Base-by-base conservation (phyloP, 2,329 filamentous ascomycete genomes). In the Aureobasidium subglaciale region DNA sequence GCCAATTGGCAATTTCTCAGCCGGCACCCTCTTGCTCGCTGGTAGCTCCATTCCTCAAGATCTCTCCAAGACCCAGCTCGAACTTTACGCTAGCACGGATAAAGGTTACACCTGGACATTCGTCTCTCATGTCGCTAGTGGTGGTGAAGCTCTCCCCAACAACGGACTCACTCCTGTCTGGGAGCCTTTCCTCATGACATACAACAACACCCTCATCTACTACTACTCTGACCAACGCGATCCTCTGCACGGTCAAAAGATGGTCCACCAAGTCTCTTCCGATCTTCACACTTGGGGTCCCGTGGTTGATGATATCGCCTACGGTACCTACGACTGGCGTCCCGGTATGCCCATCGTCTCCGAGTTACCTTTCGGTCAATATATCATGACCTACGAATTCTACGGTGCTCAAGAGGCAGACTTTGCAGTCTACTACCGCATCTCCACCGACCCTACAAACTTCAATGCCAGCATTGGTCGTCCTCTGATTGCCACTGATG, bases 201-300 rank as follows among this genome's bases (percentile, higher is more conserved):
- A 83, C 65, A 70, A 85, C 56, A 75, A 79, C 53, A 73, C 80
- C 50, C 70, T 88, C 16, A 77, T 88, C 32, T 73, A 78, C 62
- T 88, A 86, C 73, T 88, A 88, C 71, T 83, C 84, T 1, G 86
- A 88, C 67, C 86, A 88, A 65, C 78, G 85, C 32, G 83, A 83
- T 59, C 76, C 82, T 59, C 58, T 65, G 1, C 74, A 88, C 63
- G 85, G 85, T 16, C 85, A 88, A 68, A 86, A 87, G 64, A 75
- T 88, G 35, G 76, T 81, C 2, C 84, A 88, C 67, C 83, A 87
- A 67, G 74, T 75, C 15, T 77, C 80, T 2, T 74, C 69, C 1
- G 82, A 88, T 63, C 73, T 87, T 18, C 68, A 73, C 57, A 79
- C 67, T 15, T 89, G 85, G 85, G 75, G 76, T 16, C 64, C 75